Evolutionary conservation across 2,329 filamentous ascomycete genomes (phyloP), one percentile per base, ranked within the genome.

Genomic region (Fusarium caatingaense): DNA sequence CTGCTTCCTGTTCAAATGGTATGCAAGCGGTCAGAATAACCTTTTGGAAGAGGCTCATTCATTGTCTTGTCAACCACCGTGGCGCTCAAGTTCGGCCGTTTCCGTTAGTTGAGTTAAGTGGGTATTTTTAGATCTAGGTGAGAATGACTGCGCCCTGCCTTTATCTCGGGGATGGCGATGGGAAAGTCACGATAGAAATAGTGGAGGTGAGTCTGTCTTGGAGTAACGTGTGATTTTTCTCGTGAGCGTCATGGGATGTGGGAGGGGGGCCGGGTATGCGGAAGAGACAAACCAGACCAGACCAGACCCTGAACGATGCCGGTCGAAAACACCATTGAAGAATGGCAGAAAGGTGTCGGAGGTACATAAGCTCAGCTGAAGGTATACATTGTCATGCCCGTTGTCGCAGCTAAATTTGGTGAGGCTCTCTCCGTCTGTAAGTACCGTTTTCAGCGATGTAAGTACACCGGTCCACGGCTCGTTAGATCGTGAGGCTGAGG

Each of bases 401-500:
- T 5, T 10, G 32, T 9, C 9, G 9, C 16, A 1, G 32, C 32
- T 3, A 37, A 6, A 37, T 6, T 37, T 37, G 32, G 32, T 18
- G 32, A n/a, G n/a, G n/a, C n/a, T n/a, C 9, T 37, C 9, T 37
- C 9, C 5, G 10, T n/a, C 5, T 11, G 10, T 11, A 37, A 18
- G 34, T 37, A 11, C 34, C 34, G 7, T 37, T 37, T 37, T 3
- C 1, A 12, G 34, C 34, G 5, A 11, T n/a, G 10, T n/a, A 12
- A 37, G 34, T n/a, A 37, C 18, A 9, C 10, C 10, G 2, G 30
- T 32, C 15, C 13, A 32, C 30, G 32, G 32, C 9, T 13, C n/a
- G 41, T 47, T 25, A 34, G 40, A 20, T 15, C 34, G 34, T 63
- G 60, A 64, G 58, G 60, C 58, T 64, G 60, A 63, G 34, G 41